These are phyloP conservation scores for Lipomyces chichibuensis DNA, from an alignment of 805 yeast species.

Conservation along the genomic window DNA sequence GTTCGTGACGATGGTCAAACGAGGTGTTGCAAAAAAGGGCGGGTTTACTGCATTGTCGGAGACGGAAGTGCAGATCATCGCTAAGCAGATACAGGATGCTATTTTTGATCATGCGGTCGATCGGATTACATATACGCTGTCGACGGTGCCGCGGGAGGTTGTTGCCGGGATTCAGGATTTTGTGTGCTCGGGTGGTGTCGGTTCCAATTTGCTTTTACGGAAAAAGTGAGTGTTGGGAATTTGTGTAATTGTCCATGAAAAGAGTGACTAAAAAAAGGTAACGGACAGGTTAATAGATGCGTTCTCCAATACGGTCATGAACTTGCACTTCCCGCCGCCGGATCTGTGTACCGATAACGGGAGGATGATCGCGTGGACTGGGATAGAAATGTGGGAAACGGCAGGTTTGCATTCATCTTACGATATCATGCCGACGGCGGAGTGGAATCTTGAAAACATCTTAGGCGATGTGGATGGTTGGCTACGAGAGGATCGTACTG, in stretches of 20 bases:
- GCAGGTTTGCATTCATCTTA: constrained; percentile 54
- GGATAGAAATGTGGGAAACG: constrained; percentile 77
- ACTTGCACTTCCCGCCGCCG: constrained; percentile 60
- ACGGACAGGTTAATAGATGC: constrained; percentile 1
- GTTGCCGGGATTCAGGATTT: constrained; percentile 50
- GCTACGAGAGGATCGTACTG: constrained; percentile 2
- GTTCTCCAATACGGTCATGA: constrained; percentile 3
- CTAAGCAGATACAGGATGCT: constrained; percentile 52
- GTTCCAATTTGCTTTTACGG: constrained; percentile 67
- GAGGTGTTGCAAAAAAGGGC: constrained; percentile 33
- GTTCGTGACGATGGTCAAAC: constrained; percentile 60
- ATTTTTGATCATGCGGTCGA: constrained; percentile 73
- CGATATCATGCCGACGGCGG: constrained; percentile 65
- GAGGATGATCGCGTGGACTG: constrained; percentile 97
- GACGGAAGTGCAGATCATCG: constrained; percentile 6
- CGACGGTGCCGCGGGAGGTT: constrained; percentile 7
- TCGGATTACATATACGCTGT: constrained; percentile 59
- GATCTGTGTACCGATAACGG: constrained; percentile 91
- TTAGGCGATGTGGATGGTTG: constrained; percentile 12
- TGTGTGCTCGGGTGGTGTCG: constrained; percentile 94
- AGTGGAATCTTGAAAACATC: constrained; percentile 56
- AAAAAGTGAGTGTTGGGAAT: constrained; percentile 47
- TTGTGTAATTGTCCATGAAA: constrained; percentile 12
- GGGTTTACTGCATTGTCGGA: constrained; percentile 9
- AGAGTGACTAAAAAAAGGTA: constrained; percentile 12